Percentiles rank a stretch among this genome's conserved stretches.
phyloP scores from a whole-genome alignment of 75 land plant species.

The Cupressus sempervirens region DNA sequence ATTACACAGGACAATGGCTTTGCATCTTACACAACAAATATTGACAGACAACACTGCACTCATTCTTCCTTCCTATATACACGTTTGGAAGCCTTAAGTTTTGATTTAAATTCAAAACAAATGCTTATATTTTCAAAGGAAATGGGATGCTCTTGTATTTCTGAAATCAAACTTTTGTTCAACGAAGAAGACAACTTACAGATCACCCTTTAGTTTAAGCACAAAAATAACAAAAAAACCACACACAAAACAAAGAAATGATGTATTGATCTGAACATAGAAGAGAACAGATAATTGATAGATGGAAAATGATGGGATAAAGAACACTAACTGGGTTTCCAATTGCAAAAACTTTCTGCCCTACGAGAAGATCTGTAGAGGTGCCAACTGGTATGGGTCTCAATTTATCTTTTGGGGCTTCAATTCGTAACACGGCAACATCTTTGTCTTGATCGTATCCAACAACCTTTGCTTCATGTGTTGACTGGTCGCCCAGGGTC shows the following conservation, averaged over 20 bases:
- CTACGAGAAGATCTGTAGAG: constrained; percentile 91
- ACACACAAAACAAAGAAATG: not conserved
- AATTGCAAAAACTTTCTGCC: constrained; percentile 96
- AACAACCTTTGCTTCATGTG: constrained; percentile 86
- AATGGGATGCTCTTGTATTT: not conserved
- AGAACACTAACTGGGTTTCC: constrained; percentile 85
- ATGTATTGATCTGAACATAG: not conserved
- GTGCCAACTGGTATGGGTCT: constrained; percentile 89
- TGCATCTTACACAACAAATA: not conserved
- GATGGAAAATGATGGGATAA: not conserved
- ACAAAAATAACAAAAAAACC: not conserved
- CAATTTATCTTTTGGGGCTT: constrained; percentile 80
- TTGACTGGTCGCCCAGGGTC: constrained; percentile 91
- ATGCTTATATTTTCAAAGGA: not conserved
- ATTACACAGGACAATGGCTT: not conserved
- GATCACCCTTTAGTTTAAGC: not conserved
- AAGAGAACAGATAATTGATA: not conserved
- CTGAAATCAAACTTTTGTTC: not conserved
- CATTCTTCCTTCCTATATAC: not conserved
- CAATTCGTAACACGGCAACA: constrained; percentile 86
- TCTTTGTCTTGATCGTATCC: constrained; percentile 98
- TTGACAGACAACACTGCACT: not conserved
- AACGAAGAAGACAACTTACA: not conserved
- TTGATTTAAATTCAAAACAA: not conserved
- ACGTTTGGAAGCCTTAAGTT: not conserved